Conservation (phyloP, 768 basidiomycete species). For the Naganishia friedmannii region DNA sequence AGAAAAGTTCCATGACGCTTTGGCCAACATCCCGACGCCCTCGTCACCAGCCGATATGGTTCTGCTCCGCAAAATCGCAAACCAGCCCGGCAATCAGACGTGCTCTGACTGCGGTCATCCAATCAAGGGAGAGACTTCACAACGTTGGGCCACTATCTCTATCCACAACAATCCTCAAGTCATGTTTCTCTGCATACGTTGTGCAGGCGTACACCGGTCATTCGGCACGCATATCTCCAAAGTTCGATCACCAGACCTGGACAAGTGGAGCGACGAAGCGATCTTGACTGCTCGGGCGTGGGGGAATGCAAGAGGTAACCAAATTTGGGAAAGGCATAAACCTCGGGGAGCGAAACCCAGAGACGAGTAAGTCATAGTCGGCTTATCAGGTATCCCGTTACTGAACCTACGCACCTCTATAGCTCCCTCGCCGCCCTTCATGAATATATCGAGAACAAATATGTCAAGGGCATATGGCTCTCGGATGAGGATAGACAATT, state of each 20-base stretch:
- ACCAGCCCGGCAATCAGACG: slow-evolving; percentile 36
- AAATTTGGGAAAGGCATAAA: slow-evolving; percentile 43
- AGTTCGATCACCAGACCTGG: slow-evolving; percentile 48
- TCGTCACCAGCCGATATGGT: slow-evolving; percentile 36
- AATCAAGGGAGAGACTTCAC: slow-evolving; percentile 42
- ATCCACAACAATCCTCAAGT: slow-evolving; percentile 46
- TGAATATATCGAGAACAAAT: slow-evolving; percentile 46
- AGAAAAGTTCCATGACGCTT: slow-evolving; percentile 12
- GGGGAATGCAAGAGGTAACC: slow-evolving; percentile 47
- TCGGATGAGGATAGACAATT: slow-evolving; percentile 31
- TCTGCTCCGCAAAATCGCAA: slow-evolving; percentile 42
- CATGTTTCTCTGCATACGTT: slow-evolving; percentile 50
- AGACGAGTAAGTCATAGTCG: slow-evolving; percentile 45
- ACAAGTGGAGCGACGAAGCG: slow-evolving; percentile 46
- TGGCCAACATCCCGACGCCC: not conserved
- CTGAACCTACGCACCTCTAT: not conserved
- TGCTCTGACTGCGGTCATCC: slow-evolving; percentile 48
- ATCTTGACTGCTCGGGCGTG: slow-evolving; percentile 43
- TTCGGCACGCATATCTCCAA: slow-evolving; percentile 52
- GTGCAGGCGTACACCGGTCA: slow-evolving; percentile 47
- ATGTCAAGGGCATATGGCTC: slow-evolving; percentile 49
- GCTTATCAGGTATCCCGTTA: not conserved
- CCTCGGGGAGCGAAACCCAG: slow-evolving; percentile 28
- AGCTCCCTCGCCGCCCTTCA: slow-evolving; percentile 29
- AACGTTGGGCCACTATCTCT: slow-evolving; percentile 49